Evolutionary conservation across 352 stramenopile species (phyloP).

Genomic region (Phytophthora agathidicida): DNA sequence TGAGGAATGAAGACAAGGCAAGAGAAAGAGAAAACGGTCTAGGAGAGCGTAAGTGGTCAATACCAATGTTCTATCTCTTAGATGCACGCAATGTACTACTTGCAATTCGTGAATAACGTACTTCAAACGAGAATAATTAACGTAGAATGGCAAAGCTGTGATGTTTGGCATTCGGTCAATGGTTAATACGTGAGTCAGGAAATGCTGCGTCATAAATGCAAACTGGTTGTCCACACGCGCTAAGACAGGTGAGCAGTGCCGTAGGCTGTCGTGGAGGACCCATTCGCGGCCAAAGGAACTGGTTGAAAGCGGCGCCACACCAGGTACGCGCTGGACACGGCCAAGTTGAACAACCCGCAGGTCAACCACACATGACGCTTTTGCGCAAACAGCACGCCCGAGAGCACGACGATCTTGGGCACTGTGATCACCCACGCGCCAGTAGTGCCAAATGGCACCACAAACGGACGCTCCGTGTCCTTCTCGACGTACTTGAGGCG

Average conservation of each 20-base stretch:
- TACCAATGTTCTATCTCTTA: too few species aligned
- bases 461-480: constrained; percentile 72
- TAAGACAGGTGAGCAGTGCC: constrained; percentile 46
- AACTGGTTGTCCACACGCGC: background rate
- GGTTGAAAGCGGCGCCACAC: constrained; percentile 73
- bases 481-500: constrained; percentile 86
- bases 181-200: too few species aligned
- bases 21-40: too few species aligned
- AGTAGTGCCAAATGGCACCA: constrained; percentile 69
- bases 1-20: too few species aligned
- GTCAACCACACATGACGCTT: constrained; percentile 71
- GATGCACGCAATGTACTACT: too few species aligned
- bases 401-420: constrained; percentile 84
- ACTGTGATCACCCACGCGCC: constrained; percentile 82
- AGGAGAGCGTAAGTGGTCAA: too few species aligned
- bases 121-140: too few species aligned
- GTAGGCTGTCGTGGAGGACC: constrained; percentile 27
- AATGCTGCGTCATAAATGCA: constrained; percentile 6
- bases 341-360: constrained; percentile 73
- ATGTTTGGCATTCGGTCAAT: background rate
- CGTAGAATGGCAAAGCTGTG: background rate
- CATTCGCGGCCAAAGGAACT: background rate
- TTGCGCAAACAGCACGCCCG: constrained; percentile 72
- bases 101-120: too few species aligned
- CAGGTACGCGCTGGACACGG: constrained; percentile 58